Evolutionary conservation across 2,329 filamentous ascomycete genomes (phyloP), one percentile per base, ranked within the genome.

Genomic region (Xylariaceae sp.): DNA sequence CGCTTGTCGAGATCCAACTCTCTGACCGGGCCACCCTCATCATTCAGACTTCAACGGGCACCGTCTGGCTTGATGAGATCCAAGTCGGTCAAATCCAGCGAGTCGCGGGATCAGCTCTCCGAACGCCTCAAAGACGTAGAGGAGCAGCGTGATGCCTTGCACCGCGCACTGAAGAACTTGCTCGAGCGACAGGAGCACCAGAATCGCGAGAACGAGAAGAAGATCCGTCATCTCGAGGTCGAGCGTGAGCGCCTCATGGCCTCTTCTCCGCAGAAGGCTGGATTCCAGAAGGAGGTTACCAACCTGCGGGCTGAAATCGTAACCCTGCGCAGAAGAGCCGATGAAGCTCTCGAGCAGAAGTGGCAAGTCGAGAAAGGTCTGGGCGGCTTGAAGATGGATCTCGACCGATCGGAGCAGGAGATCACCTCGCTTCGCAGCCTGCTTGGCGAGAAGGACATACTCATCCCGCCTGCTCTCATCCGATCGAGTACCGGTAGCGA

Each of bases 331-430:
- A 81, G 81, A 41, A 79, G 92, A 34, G 90, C 90, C 19, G 90
- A 98, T 50, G 90, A 96, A 44, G 90, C 90, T 12, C 72, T 96
- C 11, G 87, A 94, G 53, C 85, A 94, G 52, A 96, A 96, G 60
- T 96, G 86, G 81, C 83, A 93, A 55, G 90, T 89, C 41, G 90
- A 95, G 61, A 93, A 93, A 61, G 87, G 87, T 13, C 67, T 96
- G 2, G 74, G 77, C 33, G 87, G 89, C 35, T 65, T 96, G 36
- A 94, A 94, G 64, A 95, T 94, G 83, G 90, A 96, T 53, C 75
- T 98, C 26, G 92, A 96, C 59, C 84, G 89, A 42, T 89, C 92
- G 17, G 87, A 95, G 58, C 84, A 92, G 56, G 92, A 98, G 62
- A 94, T 94, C 19, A 68, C 76, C 25, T 84, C 84, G n/a, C 71